A percentile compares a stretch with the other conserved stretches of the same genome.
phyloP scores from a whole-genome alignment of 192 early-diverging fungal species.

The Coemansia sp. region DNA sequence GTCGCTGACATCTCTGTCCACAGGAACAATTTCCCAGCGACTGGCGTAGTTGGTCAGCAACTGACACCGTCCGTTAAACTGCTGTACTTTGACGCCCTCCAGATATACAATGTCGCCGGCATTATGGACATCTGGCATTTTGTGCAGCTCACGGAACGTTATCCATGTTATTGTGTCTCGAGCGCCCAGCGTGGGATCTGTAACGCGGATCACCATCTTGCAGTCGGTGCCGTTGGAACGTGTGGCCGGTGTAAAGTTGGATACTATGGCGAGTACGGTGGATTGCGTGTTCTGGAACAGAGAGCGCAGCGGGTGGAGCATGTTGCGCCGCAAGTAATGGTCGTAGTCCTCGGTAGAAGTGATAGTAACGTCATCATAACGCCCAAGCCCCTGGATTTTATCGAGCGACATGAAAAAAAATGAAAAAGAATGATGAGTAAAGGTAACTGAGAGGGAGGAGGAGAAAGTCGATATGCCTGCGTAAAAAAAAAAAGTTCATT shows the following conservation, averaged over 20 bases:
- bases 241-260: neutral
- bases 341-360: neutral
- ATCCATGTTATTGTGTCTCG: neutral
- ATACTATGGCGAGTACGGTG: neutral
- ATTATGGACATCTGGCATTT: constrained; percentile 14
- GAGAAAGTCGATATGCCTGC: too few relatives aligned
- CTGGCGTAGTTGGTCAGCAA: constrained; percentile 5
- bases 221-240: constrained; percentile 8
- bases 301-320: neutral
- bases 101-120: constrained; percentile 30
- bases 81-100: constrained; percentile 4
- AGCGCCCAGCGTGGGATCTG: constrained; percentile 13
- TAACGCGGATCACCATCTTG: constrained; percentile 6
- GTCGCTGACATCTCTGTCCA: neutral
- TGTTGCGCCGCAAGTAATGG: neutral
- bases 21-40: constrained; percentile 12
- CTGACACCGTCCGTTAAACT: neutral
- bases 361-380: neutral
- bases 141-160: constrained; percentile 2
- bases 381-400: neutral
- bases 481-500: too few relatives aligned
- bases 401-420: neutral
- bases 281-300: neutral
- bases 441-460: too few relatives aligned
- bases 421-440: neutral